A percentile compares a stretch with the other conserved stretches of the same genome.
Evolutionary conservation across 768 basidiomycete genomes (phyloP).

Genomic region (Fomitopsis serialis): DNA sequence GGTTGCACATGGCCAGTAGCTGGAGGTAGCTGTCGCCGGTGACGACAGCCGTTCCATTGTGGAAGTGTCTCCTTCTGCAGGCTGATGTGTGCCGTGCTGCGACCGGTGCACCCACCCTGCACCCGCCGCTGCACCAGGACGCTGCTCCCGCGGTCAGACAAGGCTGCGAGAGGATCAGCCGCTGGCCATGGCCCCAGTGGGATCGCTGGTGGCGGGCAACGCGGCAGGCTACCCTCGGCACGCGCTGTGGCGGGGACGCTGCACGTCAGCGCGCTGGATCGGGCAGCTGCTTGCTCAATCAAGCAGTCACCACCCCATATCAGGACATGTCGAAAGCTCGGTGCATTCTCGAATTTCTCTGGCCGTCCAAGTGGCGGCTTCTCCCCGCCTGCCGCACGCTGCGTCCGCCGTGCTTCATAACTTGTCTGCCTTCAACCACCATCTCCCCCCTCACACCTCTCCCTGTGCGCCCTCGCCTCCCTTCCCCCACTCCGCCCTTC

Average conservation of each 20-base stretch:
- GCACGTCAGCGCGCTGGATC: background rate
- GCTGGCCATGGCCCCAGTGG: background rate
- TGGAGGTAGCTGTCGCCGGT: background rate
- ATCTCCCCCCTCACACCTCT: background rate
- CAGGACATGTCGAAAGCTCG: background rate
- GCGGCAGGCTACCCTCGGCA: background rate
- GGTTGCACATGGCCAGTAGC: background rate
- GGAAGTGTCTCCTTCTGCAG: background rate
- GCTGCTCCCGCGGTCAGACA: too few species aligned
- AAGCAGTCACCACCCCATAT: background rate
- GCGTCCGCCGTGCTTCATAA: slow-evolving; percentile 1
- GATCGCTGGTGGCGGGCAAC: background rate
- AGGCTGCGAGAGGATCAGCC: too few species aligned
- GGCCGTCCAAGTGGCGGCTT: slow-evolving; percentile 3
- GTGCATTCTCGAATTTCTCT: slow-evolving; percentile 1
- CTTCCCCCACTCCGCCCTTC: slow-evolving; percentile 1
- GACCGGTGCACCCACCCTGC: too few species aligned
- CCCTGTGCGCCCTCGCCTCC: slow-evolving; percentile 3
- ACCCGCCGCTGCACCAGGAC: too few species aligned
- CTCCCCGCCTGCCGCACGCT: background rate
- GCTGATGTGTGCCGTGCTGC: too few species aligned
- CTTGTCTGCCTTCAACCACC: slow-evolving; percentile 4
- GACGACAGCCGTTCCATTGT: background rate
- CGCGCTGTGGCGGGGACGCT: background rate
- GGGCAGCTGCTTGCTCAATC: background rate